Evolutionary conservation across 2,329 filamentous ascomycete species (phyloP), one percentile per base, ranked within the genome.

Genomic region (Triangularia setosa): DNA sequence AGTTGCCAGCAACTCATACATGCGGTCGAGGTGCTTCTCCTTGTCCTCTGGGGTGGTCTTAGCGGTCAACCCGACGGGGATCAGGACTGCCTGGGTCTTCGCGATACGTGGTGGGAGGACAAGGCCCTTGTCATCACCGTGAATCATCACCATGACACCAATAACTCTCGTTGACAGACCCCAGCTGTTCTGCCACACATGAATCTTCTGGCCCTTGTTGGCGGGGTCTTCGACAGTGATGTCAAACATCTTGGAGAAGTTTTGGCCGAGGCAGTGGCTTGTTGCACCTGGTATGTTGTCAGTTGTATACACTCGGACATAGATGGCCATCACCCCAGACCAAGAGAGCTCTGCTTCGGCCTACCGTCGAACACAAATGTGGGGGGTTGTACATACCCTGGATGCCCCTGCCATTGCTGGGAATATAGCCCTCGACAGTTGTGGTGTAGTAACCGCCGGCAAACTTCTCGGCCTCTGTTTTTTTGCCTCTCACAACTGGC

Each of bases 221-320:
- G 83, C 82, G 24, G 95, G 95, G 74, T 99, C 93, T 78, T 99
- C 94, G 28, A 99, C 92, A 0, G 90, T 96, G 76, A 99, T 98
- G 77, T 95, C 90, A 76, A 98, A 99, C 93, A 99, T 99, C 80
- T 96, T 97, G 77, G 90, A 93, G 80, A 99, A 99, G 81, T 99
- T 97, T 80, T 99, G 95, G 9, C 95, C 95, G 8, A 99, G 84
- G 72, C 89, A 92, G 81, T 99, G 95, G 60, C 92, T 97, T 48
- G 95, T 99, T 61, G 88, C 95, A 69, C 93, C 40, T 48, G 40
- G 9, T 21, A 5, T 23, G n/a, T 2, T 21, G 40, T 48, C 21
- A 48, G 40, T 21, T 21, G 12, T 21, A 14, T 9, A 48, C 33
- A 18, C n/a, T n/a, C n/a, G 11, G 40, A 14, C 40, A 40, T 4